Evolutionary conservation across 2,329 filamentous ascomycete genomes (phyloP).

Genomic region (Emmonsiellopsis sp.): DNA sequence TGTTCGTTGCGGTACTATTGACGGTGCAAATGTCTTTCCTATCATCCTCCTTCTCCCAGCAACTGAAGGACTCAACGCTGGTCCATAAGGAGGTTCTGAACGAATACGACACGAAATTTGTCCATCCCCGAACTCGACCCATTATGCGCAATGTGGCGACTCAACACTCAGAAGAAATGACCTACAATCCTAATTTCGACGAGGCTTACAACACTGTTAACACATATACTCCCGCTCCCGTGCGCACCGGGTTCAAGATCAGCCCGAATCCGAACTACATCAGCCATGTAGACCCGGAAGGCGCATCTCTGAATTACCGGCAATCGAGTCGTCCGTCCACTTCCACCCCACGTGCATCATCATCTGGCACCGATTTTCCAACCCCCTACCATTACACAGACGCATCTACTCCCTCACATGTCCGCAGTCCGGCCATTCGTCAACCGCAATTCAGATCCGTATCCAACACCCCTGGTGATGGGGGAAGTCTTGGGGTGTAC

Average conservation of each 20-base stretch:
- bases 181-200: conserved; percentile 29
- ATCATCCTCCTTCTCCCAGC: conserved; percentile 66
- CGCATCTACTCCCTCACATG: conserved; percentile 35
- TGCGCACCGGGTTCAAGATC: conserved; percentile 67
- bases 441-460: conserved; percentile 46
- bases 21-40: conserved; percentile 69
- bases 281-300: conserved; percentile 62
- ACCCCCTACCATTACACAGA: conserved; percentile 41
- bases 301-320: conserved; percentile 31
- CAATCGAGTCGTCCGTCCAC: conserved; percentile 35
- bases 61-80: conserved; percentile 72
- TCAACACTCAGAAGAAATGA: conserved; percentile 52
- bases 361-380: conserved; percentile 24
- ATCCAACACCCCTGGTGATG: conserved; percentile 39
- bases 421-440: conserved; percentile 39
- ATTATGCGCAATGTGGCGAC: conserved; percentile 70
- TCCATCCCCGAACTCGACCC: conserved; percentile 80
- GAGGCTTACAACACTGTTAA: conserved; percentile 47
- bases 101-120: conserved; percentile 94
- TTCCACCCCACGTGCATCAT: conserved; percentile 13
- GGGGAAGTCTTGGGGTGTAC: conserved; percentile 72
- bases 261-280: conserved; percentile 77
- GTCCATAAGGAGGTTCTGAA: conserved; percentile 88
- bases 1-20: conserved; percentile 66
- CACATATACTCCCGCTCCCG: conserved; percentile 51